phyloP scores from a whole-genome alignment of 495 filamentous ascomycete genomes.

The Lasiosphaeriaceae sp. region DNA sequence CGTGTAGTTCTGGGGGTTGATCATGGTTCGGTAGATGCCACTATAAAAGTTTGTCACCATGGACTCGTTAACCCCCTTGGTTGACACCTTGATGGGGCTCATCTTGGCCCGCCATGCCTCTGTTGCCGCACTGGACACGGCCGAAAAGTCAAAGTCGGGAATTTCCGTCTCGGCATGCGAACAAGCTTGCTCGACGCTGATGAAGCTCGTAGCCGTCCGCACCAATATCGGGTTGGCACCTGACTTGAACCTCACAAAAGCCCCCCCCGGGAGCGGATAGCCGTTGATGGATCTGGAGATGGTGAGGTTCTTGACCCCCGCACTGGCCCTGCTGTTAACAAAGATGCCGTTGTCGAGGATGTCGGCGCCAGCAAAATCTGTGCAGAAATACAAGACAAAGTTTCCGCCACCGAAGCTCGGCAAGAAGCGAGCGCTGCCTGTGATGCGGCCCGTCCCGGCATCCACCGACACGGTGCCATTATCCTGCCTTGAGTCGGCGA shows the following conservation, averaged over 20 bases:
- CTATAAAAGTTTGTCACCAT: conserved; percentile 65
- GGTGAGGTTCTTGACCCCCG: conserved; percentile 49
- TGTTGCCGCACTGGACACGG: conserved; percentile 48
- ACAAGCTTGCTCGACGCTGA: conserved; percentile 63
- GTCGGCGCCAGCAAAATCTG: conserved; percentile 62
- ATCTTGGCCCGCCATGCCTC: conserved; percentile 62
- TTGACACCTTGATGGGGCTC: conserved; percentile 52
- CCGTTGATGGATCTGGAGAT: conserved; percentile 58
- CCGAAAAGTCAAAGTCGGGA: conserved; percentile 61
- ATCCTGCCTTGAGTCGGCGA: conserved; percentile 57
- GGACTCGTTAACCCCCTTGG: conserved; percentile 49
- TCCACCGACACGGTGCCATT: conserved; percentile 58
- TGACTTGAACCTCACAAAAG: conserved; percentile 45
- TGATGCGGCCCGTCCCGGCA: conserved; percentile 54
- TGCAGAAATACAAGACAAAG: conserved; percentile 61
- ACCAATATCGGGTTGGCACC: conserved; percentile 49
- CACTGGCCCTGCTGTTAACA: conserved; percentile 53
- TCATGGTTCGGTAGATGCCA: conserved; percentile 66
- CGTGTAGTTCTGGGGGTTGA: conserved; percentile 74
- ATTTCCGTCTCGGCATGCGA: conserved; percentile 65
- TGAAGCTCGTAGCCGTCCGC: conserved; percentile 67
- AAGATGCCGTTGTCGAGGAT: conserved; percentile 65
- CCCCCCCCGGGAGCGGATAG: conserved; percentile 64
- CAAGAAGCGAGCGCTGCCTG: conserved; percentile 60
- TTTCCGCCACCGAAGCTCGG: conserved; percentile 66